These are phyloP conservation scores for Phylloboletellus chloephorus DNA, from an alignment of 1,284 basidiomycete genomes.

Conservation along the genomic window DNA sequence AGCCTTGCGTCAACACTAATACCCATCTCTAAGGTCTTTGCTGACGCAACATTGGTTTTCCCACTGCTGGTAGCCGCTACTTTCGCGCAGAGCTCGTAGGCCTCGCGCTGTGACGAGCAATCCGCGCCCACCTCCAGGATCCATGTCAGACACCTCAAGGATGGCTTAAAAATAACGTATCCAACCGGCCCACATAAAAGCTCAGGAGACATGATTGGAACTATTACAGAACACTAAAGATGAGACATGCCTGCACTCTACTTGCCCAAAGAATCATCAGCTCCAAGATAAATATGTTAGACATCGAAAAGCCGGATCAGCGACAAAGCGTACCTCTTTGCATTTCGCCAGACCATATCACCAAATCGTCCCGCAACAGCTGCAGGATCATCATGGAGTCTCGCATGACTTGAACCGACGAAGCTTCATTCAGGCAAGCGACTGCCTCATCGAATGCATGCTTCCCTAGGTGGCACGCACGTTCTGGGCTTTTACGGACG, in stretches of 20 bases:
- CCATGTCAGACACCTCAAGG: constrained; percentile 1
- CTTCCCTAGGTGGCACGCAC: constrained; percentile 86
- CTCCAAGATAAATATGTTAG: constrained; percentile 17
- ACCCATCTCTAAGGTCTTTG: constrained; percentile 46
- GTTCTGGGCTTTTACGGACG: constrained; percentile 86
- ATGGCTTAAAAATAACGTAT: constrained; percentile 12
- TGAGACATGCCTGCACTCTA: constrained; percentile 7
- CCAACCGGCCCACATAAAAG: constrained; percentile 6
- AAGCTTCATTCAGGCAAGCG: constrained; percentile 39
- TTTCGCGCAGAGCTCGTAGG: constrained; percentile 53
- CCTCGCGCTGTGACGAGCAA: background rate
- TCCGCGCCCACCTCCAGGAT: background rate
- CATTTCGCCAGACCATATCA: constrained; percentile 60
- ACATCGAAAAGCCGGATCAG: constrained; percentile 8
- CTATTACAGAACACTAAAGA: constrained; percentile 3
- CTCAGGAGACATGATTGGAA: constrained; percentile 2
- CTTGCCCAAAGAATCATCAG: constrained; percentile 20
- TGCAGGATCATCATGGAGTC: constrained; percentile 66
- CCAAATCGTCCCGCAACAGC: constrained; percentile 57
- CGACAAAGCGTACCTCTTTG: constrained; percentile 34
- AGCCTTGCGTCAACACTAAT: constrained; percentile 3
- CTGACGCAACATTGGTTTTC: constrained; percentile 87
- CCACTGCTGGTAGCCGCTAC: constrained; percentile 86
- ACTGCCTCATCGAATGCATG: constrained; percentile 69
- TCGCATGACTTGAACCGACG: constrained; percentile 43